Conservation (phyloP, 306 rosid species). For the Dryas octopetala region DNA sequence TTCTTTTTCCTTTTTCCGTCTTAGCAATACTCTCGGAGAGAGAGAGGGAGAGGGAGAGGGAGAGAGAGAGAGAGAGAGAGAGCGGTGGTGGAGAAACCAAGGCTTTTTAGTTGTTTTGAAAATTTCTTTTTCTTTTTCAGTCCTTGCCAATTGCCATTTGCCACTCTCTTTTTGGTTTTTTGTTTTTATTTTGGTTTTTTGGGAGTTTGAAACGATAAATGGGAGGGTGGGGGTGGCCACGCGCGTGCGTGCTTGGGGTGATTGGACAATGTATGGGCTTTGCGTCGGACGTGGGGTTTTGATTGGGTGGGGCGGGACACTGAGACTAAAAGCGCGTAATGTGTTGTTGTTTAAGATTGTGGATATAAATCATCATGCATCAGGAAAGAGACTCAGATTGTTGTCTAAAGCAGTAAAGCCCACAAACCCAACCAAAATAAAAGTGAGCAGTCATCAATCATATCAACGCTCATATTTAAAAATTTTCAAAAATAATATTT, state of each 20-base stretch:
- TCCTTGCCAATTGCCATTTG: constrained; percentile 27
- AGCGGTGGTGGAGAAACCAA: constrained; percentile 54
- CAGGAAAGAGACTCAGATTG: too few species aligned
- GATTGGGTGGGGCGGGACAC: background rate
- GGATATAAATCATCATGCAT: background rate
- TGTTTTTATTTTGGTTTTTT: constrained; percentile 1
- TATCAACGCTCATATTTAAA: too few species aligned
- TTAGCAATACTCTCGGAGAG: too few species aligned
- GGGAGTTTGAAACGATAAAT: background rate
- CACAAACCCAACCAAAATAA: too few species aligned
- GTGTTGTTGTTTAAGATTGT: background rate
- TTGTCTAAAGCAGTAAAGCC: too few species aligned
- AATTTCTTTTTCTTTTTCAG: background rate
- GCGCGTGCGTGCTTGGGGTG: background rate
- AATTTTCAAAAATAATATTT: too few species aligned
- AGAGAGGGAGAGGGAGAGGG: constrained; percentile 20
- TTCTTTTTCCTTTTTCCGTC: constrained; percentile 20
- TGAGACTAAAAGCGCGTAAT: background rate
- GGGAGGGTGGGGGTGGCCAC: background rate
- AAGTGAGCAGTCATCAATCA: too few species aligned
- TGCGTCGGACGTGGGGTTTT: background rate
- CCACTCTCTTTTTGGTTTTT: constrained; percentile 32
- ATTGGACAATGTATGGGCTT: background rate
- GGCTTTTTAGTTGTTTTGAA: constrained; percentile 8
- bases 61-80: constrained; percentile 7